Evolutionary conservation across 192 early-diverging fungal species (phyloP), one percentile per base, ranked within the genome.

Genomic region (Jimgerdemannia flammicorona): DNA sequence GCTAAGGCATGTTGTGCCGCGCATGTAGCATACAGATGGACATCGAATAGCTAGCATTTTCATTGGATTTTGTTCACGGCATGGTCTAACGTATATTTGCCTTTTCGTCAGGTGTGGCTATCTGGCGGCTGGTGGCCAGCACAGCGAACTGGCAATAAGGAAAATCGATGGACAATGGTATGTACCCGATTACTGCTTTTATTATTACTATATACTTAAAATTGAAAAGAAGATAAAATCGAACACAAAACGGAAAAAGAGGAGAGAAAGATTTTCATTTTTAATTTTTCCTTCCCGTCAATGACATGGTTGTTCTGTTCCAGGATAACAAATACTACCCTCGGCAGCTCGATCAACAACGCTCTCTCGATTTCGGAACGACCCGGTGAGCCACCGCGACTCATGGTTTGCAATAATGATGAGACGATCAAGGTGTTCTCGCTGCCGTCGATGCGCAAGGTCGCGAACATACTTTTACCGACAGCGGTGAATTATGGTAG

Each of bases 391-490:
- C 67, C 67, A 68, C 90, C 90, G 2, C 90, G 93, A 4, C 83
- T 99, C 6, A 74, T 97, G 74, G 93, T 96, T 39, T 94, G 95
- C 84, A 98, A 96, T 83, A 99, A 99, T 77, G 97, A 99, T 80
- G 87, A 94, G 66, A 94, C 94, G 3, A 95, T 99, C 77, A 96
- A 95, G 75, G 90, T 99, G 4, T 92, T 93, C 79, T 87, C 92
- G 1, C 82, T 98, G 41, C 97, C 97, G 1, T 87, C 85, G 65
- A 84, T 99, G 66, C 86, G 91, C 49, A 84, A 90, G 39, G 74
- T 97, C 40, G 87, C 91, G 2, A 94, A 84, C 18, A 88, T 99
- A n/a, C 81, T 87, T 19, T 87, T 99, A 39, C 95, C 93, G 0
- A 94, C 94, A 4, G 92, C 97, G 59, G 92, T 99, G 71, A 99